Conservation (phyloP, 148 eudicot species). For the Silene latifolia region DNA sequence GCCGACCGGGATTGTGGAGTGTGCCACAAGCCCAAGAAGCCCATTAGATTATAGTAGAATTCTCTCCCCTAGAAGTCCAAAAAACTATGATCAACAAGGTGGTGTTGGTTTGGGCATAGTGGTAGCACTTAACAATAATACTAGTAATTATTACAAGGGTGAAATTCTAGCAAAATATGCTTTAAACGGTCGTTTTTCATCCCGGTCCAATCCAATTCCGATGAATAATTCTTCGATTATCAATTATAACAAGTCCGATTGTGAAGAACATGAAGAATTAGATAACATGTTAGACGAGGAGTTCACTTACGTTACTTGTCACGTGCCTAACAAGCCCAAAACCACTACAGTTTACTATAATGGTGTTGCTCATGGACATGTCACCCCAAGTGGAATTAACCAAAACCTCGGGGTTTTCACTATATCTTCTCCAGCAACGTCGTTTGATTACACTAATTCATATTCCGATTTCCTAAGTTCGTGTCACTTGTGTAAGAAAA, state of each 20-base stretch:
- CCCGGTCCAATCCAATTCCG: conserved; percentile 40
- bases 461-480: conserved; percentile 56
- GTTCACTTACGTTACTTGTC: conserved; percentile 60
- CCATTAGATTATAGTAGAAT: conserved; percentile 34
- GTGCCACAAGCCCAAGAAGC: conserved; percentile 36
- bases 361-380: conserved; percentile 22
- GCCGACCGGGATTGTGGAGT: conserved; percentile 21
- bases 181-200: conserved; percentile 27
- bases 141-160: neutral
- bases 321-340: conserved; percentile 34
- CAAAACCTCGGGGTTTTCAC: conserved; percentile 28
- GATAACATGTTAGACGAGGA: conserved; percentile 39
- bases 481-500: conserved; percentile 56
- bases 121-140: conserved; percentile 47
- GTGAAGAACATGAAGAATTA: neutral
- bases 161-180: conserved; percentile 32
- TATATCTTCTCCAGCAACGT: conserved; percentile 37
- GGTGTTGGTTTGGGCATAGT: conserved; percentile 69
- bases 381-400: conserved; percentile 15
- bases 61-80: conserved; percentile 43
- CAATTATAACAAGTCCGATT: neutral
- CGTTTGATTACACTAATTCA: conserved; percentile 11
- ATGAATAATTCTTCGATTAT: conserved; percentile 21
- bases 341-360: conserved; percentile 56
- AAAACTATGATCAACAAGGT: conserved; percentile 38